Conservation (phyloP, 306 rosid genomes). For the Crotalaria pallida region DNA sequence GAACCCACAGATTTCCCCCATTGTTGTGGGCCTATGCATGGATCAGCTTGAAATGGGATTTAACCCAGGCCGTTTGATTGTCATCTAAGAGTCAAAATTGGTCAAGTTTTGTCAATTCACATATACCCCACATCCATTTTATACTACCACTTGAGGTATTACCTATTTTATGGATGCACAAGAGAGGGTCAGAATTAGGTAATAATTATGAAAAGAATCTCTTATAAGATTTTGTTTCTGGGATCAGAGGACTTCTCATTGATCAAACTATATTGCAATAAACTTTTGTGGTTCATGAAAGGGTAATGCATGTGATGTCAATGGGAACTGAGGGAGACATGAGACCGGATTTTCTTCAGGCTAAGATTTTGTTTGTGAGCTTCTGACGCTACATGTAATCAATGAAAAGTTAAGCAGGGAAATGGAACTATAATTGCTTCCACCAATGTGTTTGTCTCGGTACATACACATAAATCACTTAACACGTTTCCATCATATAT, state of each 20-base stretch:
- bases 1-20: slow-evolving; percentile 31
- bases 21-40: slow-evolving; percentile 21
- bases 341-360: slow-evolving; percentile 37
- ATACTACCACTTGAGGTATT: background rate
- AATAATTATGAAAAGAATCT: slow-evolving; percentile 52
- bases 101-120: slow-evolving; percentile 43
- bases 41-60: background rate
- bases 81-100: slow-evolving; percentile 27
- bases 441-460: slow-evolving; percentile 22
- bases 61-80: slow-evolving; percentile 35
- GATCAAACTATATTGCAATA: slow-evolving; percentile 12
- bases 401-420: slow-evolving; percentile 34
- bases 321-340: slow-evolving; percentile 41
- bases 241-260: slow-evolving; percentile 21
- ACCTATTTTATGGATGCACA: slow-evolving; percentile 16
- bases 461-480: slow-evolving; percentile 10
- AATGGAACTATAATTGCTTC: slow-evolving; percentile 20
- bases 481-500: background rate
- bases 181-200: slow-evolving; percentile 39
- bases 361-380: slow-evolving; percentile 44
- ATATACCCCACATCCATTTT: background rate
- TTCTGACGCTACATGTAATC: slow-evolving; percentile 39
- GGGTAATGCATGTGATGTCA: background rate
- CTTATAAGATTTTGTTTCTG: slow-evolving; percentile 34
- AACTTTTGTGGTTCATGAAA: slow-evolving; percentile 20